Percentiles rank a stretch among this genome's conserved stretches.
These are phyloP conservation scores for Skeletonema menzelii DNA, from an alignment of 108 stramenopile genomes.

Conservation along the genomic window DNA sequence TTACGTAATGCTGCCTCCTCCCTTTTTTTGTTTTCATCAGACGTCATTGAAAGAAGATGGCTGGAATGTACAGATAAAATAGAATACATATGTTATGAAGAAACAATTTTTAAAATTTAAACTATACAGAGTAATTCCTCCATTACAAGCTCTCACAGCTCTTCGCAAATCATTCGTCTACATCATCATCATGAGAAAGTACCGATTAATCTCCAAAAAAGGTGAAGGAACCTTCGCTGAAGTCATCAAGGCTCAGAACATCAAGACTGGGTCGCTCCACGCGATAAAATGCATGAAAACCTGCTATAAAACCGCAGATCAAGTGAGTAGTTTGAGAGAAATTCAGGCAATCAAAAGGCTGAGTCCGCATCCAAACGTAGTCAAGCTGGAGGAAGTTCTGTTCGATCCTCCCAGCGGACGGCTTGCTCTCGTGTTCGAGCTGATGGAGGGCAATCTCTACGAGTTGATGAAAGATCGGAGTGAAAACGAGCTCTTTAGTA, in stretches of 20 bases:
- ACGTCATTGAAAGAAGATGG: background rate
- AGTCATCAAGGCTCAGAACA: conserved; percentile 83
- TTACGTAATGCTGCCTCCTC: background rate
- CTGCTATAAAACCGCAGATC: conserved; percentile 73
- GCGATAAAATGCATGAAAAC: conserved; percentile 94
- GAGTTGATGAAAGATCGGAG: conserved; percentile 77
- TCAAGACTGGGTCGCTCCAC: conserved; percentile 74
- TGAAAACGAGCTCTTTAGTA: conserved; percentile 21
- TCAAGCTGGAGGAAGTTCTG: conserved; percentile 84
- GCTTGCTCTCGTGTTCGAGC: conserved; percentile 87
- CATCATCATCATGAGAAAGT: conserved; percentile 64
- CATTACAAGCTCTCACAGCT: too few species aligned
- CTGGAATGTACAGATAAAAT: too few species aligned
- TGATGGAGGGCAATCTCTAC: conserved; percentile 90
- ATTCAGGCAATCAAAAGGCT: conserved; percentile 86
- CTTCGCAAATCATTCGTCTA: too few species aligned
- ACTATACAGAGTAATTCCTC: too few species aligned
- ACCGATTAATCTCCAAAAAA: conserved; percentile 78
- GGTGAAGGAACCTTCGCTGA: conserved; percentile 92
- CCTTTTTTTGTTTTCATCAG: background rate
- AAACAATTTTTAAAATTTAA: too few species aligned
- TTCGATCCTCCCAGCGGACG: conserved; percentile 87
- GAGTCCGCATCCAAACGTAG: conserved; percentile 81
- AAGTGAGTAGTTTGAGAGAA: conserved; percentile 81
- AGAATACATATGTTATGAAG: too few species aligned